Base-by-base conservation (phyloP, 768 basidiomycete species). In the Cubamyces lactineus region DNA sequence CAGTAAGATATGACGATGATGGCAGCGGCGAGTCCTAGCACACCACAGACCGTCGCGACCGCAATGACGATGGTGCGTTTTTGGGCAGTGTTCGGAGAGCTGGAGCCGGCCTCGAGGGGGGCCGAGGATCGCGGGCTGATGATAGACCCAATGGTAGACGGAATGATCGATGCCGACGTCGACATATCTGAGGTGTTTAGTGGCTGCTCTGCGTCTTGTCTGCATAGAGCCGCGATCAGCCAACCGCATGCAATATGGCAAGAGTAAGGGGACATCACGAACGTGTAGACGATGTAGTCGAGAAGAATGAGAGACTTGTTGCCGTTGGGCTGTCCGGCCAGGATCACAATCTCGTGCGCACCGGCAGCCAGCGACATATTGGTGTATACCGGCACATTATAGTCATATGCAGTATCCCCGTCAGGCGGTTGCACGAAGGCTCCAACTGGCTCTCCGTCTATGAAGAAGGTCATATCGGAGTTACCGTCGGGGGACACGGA, bases 221-320 rank as follows among this genome's bases (percentile, higher is more conserved):
- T 64, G 57, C n/a, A 26, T 12, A 28, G 13, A 39, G 19, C 30
- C 30, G 38, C 11, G 46, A 26, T 19, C 26, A 6, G 43, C 11
- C 15, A 2, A 39, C 11, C n/a, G 23, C 2, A 38, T 30, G 24
- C 26, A 15, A 23, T 5, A 26, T 15, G 34, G 39, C 17, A 41
- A 39, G 42, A 42, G 43, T n/a, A 24, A 13, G 7, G 7, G 28
- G 41, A 43, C 23, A n/a, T 23, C 8, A 65, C 66, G 26, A 13
- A 79, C 79, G 76, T 70, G 65, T 81, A 81, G 12, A 78, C 66
- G 54, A 81, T 74, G 40, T 73, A 72, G 66, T 81, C 80, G 6
- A 82, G 64, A 23, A 79, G 60, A 0, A 76, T 50, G 2, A 75
- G 63, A 0, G 78, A 75, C 17, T 66, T 66, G 39, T 51, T 49